phyloP scores from a whole-genome alignment of 2,329 filamentous ascomycete species.

The Colletotrichum sp. region DNA sequence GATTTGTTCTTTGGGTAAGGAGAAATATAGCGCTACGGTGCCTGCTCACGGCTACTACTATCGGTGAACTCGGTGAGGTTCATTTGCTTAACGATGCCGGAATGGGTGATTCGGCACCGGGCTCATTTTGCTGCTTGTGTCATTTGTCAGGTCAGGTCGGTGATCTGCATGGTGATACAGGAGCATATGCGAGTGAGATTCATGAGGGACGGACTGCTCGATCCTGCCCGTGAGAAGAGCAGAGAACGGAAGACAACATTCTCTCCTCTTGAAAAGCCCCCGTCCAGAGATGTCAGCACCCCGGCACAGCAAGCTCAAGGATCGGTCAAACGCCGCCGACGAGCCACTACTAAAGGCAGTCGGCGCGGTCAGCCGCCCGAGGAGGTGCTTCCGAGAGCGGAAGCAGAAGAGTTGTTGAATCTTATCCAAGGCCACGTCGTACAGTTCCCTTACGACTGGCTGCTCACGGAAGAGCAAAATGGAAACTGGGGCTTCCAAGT shows the following conservation, averaged over 20 bases:
- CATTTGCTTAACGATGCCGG: not conserved
- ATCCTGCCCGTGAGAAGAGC: constrained; percentile 40
- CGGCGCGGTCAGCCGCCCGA: constrained; percentile 71
- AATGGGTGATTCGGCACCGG: not conserved
- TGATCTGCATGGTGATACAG: not conserved
- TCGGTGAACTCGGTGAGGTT: not conserved
- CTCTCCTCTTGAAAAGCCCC: constrained; percentile 55
- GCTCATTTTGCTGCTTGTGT: not conserved
- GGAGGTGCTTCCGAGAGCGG: constrained; percentile 75
- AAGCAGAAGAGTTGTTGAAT: constrained; percentile 82
- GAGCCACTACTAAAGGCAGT: constrained; percentile 74
- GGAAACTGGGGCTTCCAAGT: constrained; percentile 98
- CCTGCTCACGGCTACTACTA: not conserved
- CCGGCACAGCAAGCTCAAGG: constrained; percentile 40
- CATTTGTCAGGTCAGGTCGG: not conserved
- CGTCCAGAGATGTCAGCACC: constrained; percentile 37
- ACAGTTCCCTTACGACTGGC: constrained; percentile 95
- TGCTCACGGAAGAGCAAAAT: constrained; percentile 86
- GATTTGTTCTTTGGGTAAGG: not conserved
- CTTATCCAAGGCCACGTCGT: constrained; percentile 89
- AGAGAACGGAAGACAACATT: constrained; percentile 62
- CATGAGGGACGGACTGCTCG: constrained; percentile 32
- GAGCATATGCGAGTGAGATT: not conserved
- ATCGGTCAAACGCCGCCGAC: constrained; percentile 66
- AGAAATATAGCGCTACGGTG: not conserved